Conservation (phyloP, 768 basidiomycete genomes). For the Boletus reticuloceps region DNA sequence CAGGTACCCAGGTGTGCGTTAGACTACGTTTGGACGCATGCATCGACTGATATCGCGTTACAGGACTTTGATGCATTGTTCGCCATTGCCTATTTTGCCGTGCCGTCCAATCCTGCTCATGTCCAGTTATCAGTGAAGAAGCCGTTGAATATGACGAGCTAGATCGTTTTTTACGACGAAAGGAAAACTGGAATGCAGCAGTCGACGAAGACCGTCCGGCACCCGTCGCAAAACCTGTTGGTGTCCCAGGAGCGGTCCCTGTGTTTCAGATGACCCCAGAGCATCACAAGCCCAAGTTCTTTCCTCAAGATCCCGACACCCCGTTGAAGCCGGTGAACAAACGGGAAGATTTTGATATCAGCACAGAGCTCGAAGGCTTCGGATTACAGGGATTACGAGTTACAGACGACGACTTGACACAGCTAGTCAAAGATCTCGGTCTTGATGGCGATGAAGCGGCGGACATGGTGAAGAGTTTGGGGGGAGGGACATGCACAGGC, state of each 20-base stretch:
- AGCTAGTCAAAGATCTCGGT: constrained; percentile 72
- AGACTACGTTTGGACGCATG: background rate
- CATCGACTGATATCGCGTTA: background rate
- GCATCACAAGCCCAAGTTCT: constrained; percentile 57
- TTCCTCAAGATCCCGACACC: constrained; percentile 42
- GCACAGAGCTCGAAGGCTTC: constrained; percentile 64
- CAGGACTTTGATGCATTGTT: constrained; percentile 78
- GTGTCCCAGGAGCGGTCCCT: constrained; percentile 75
- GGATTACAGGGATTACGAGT: constrained; percentile 77
- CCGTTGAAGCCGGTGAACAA: constrained; percentile 59
- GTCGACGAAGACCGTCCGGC: constrained; percentile 60
- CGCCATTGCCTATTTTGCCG: constrained; percentile 26
- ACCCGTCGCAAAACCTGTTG: constrained; percentile 59
- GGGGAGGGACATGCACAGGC: constrained; percentile 25
- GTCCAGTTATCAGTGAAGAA: constrained; percentile 58
- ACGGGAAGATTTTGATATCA: constrained; percentile 57
- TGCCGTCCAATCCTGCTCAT: constrained; percentile 1
- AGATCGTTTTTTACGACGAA: constrained; percentile 65
- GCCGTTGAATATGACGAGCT: constrained; percentile 80
- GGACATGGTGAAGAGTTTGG: constrained; percentile 67
- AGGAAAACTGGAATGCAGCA: constrained; percentile 61
- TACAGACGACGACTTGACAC: constrained; percentile 69
- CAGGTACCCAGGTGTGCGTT: constrained; percentile 70
- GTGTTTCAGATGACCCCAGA: constrained; percentile 83
- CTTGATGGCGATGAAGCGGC: constrained; percentile 75